Conservation (phyloP, 306 rosid genomes). For the Dryas drummondii region DNA sequence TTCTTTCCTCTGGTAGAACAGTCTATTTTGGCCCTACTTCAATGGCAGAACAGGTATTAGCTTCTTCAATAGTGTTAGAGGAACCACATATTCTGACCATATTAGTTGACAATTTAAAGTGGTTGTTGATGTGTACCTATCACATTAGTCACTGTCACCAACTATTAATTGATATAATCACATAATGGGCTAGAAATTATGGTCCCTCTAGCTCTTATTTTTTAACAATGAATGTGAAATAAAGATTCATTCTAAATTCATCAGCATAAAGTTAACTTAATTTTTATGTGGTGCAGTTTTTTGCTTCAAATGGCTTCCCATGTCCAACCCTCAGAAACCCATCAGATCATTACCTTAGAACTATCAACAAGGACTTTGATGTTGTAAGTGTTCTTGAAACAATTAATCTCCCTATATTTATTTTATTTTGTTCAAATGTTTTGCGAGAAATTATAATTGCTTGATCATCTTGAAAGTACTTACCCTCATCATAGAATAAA, state of each 20-base stretch:
- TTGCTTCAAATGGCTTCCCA: slow-evolving; percentile 63
- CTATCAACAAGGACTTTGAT: slow-evolving; percentile 76
- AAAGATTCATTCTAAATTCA: not conserved
- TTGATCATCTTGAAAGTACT: not conserved
- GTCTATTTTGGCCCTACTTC: slow-evolving; percentile 40
- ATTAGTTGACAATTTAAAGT: no score
- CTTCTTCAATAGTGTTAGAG: no score
- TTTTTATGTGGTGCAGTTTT: slow-evolving; percentile 41
- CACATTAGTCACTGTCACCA: no score
- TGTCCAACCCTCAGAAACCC: slow-evolving; percentile 65
- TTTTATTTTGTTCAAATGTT: not conserved
- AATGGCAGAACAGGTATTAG: slow-evolving; percentile 32
- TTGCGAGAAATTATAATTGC: not conserved
- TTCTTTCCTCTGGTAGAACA: slow-evolving; percentile 37
- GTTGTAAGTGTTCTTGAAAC: slow-evolving; percentile 30
- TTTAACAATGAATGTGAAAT: not conserved
- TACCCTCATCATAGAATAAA: not conserved
- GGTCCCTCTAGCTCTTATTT: no score
- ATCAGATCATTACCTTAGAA: slow-evolving; percentile 68
- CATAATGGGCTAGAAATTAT: no score
- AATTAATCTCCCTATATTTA: not conserved
- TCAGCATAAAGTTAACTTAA: not conserved
- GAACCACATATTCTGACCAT: no score
- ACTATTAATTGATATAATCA: no score
- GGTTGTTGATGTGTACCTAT: no score